Evolutionary conservation across 257 asterid species (phyloP), one percentile per base, ranked within the genome.

Genomic region (Ehretia macrophylla): DNA sequence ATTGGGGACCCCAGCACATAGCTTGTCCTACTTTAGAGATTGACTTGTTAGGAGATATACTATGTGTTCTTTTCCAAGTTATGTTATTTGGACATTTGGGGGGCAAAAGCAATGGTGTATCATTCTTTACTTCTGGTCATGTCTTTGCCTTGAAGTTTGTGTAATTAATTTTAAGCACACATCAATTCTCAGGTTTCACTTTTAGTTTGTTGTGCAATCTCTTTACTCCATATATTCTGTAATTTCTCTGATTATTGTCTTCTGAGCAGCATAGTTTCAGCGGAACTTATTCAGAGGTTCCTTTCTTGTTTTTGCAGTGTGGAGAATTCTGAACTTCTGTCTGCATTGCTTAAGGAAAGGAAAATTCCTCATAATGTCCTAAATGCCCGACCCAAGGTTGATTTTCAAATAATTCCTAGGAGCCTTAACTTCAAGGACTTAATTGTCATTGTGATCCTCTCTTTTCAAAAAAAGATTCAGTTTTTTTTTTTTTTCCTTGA

Each of bases 371-470:
- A 93, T 79, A 93, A 88, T 66, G 88, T 93, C 78, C 97, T 93
- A 47, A 93, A 93, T 75, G 99, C 99, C 45, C 91, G 94, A 42
- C 97, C 99, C 63, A 89, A 92, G 99, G 99, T 92, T 50, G 17
- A 17, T 20, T 67, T 56, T 60, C 68, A 45, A 60, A 62, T 38
- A 51, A 46, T 56, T 37, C 54, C 19, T 59, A 11, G 38, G 12
- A 53, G 56, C 55, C 62, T 68, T 19, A 22, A 39, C 59, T 59
- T 65, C 4, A 50, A 55, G 58, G 22, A 13, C 65, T 39, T 55
- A 22, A 51, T 45, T 62, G 9, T 51, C 49, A 32, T 48, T 50
- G 57, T 62, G 19, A 53, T 4, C 45, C 17, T 65, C 35, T 61
- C 27, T 42, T 47, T 61, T 63, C 19, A 18, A 59, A 19, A 32